A percentile compares a stretch with the other conserved stretches of the same genome.
phyloP scores from a whole-genome alignment of 139 green algal species.

The Micractinium conductrix region DNA sequence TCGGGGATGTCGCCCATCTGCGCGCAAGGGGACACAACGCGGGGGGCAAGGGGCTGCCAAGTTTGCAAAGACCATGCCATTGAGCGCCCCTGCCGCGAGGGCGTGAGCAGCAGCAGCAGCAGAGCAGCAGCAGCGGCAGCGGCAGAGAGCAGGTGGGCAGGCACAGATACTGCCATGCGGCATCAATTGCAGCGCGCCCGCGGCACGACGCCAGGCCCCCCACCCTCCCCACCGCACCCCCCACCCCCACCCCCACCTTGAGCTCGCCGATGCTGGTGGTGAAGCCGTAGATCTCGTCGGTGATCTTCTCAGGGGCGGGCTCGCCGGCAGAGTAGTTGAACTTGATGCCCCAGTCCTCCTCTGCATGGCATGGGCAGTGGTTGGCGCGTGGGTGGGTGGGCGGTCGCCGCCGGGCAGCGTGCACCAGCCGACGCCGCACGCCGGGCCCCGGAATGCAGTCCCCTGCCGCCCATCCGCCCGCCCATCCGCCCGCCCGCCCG shows the following conservation, averaged over 20 bases:
- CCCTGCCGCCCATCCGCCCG: no score
- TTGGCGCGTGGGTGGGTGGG: neutral
- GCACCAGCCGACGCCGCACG: no score
- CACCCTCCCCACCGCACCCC: neutral
- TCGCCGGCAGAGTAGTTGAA: constrained; percentile 98
- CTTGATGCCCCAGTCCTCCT: constrained; percentile 99
- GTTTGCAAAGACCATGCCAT: no score
- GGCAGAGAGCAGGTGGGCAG: no score
- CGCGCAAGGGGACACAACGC: neutral
- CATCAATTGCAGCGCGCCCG: no score
- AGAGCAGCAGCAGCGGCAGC: no score
- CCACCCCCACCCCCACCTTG: constrained; percentile 31
- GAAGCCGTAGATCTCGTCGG: constrained; percentile 95
- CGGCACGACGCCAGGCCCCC: neutral
- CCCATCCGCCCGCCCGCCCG: no score
- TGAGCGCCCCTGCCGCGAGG: no score
- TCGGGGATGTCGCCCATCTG: constrained; percentile 93
- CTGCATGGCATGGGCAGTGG: constrained; percentile 5
- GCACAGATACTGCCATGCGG: no score
- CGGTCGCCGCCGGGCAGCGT: no score
- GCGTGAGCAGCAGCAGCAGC: no score
- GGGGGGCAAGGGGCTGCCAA: neutral
- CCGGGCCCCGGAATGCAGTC: neutral
- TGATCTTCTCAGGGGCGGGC: constrained; percentile 98
- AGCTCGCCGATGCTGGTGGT: constrained; percentile 87